phyloP scores from a whole-genome alignment of 495 filamentous ascomycete genomes.

The Haplographium delicatum region DNA sequence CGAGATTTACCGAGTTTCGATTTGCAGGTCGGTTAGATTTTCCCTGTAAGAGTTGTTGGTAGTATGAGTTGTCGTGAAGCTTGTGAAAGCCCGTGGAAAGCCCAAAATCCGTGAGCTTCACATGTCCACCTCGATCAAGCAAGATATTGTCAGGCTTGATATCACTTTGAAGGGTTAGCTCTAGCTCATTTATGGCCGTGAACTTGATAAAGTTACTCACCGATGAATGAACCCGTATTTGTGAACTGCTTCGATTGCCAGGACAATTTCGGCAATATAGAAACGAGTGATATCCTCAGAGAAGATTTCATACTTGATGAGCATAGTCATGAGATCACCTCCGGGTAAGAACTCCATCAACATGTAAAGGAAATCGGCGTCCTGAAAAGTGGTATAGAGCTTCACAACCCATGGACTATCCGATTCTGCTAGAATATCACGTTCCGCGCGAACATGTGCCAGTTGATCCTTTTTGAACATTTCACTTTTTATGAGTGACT shows the following conservation, averaged over 20 bases:
- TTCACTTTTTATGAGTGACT: slow-evolving; percentile 95
- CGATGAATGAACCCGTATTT: slow-evolving; percentile 98
- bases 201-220: slow-evolving; percentile 42
- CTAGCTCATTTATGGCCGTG: neutral
- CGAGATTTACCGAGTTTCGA: slow-evolving; percentile 87
- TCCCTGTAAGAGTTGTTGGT: slow-evolving; percentile 84
- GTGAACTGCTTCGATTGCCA: slow-evolving; percentile 97
- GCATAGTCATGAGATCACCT: slow-evolving; percentile 99
- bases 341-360: slow-evolving; percentile 99
- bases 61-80: slow-evolving; percentile 96
- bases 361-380: slow-evolving; percentile 92
- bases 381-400: slow-evolving; percentile 95
- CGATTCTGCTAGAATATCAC: slow-evolving; percentile 95
- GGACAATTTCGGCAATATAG: slow-evolving; percentile 97
- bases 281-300: slow-evolving; percentile 97
- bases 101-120: slow-evolving; percentile 98
- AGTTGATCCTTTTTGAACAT: slow-evolving; percentile 99
- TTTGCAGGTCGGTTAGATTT: slow-evolving; percentile 71
- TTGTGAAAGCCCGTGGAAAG: slow-evolving; percentile 97
- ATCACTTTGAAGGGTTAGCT: slow-evolving; percentile 55
- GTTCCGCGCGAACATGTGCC: slow-evolving; percentile 95
- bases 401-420: slow-evolving; percentile 99
- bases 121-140: slow-evolving; percentile 88
- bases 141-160: slow-evolving; percentile 99
- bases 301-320: slow-evolving; percentile 99